phyloP scores from a whole-genome alignment of 1,284 basidiomycete genomes.

The Anthracocystis walkeri region DNA sequence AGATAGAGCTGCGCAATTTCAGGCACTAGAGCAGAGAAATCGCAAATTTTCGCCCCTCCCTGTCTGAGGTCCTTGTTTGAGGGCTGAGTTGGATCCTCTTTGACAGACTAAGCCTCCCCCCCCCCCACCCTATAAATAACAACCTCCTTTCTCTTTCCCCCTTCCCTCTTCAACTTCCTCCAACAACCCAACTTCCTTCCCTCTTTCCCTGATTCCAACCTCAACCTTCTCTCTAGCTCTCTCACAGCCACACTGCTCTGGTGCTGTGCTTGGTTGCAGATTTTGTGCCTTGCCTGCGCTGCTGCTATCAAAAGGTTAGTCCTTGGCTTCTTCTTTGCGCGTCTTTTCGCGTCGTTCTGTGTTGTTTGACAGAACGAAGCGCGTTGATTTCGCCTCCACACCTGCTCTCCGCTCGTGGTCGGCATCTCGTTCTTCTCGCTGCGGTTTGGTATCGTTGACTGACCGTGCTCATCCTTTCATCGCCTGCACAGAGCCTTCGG shows the following conservation, averaged over 20 bases:
- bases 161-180: not conserved
- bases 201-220: not conserved
- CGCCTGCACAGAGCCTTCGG: too few relatives aligned
- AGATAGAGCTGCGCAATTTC: not conserved
- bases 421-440: conserved; percentile 8
- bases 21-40: conserved; percentile 17
- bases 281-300: not conserved
- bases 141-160: not conserved
- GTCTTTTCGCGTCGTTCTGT: conserved; percentile 7
- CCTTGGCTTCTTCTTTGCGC: conserved; percentile 3
- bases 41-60: not conserved
- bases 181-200: not conserved
- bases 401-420: not conserved
- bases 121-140: not conserved
- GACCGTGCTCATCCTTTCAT: not conserved
- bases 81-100: not conserved
- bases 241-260: not conserved
- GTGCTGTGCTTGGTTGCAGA: not conserved
- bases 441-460: not conserved
- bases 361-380: not conserved
- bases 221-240: not conserved
- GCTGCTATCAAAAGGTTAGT: not conserved
- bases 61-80: not conserved
- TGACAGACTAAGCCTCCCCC: not conserved
- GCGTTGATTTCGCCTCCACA: conserved; percentile 1